These are phyloP conservation scores for Penicillium dipodomyicola DNA, from an alignment of 495 filamentous ascomycete species.

Conservation along the genomic window DNA sequence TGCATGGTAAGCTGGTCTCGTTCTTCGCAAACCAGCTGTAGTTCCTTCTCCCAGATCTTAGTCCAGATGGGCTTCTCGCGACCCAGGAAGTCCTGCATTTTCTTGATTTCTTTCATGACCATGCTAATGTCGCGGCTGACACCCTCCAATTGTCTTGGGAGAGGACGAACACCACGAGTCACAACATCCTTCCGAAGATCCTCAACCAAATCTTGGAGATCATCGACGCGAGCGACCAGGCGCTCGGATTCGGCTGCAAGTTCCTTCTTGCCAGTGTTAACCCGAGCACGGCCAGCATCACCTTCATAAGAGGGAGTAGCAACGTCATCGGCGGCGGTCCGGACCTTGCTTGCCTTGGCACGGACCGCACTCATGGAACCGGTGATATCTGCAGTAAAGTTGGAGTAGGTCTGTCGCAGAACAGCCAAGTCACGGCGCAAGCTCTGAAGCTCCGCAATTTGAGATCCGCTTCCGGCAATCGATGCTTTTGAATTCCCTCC, in stretches of 20 bases:
- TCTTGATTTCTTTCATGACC: slow-evolving; percentile 84
- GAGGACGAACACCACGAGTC: slow-evolving; percentile 82
- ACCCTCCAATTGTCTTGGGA: slow-evolving; percentile 84
- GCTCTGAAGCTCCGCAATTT: slow-evolving; percentile 73
- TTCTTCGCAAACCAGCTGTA: slow-evolving; percentile 91
- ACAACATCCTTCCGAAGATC: slow-evolving; percentile 98
- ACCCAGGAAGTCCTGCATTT: slow-evolving; percentile 88
- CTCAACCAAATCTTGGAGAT: slow-evolving; percentile 93
- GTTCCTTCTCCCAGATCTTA: slow-evolving; percentile 96
- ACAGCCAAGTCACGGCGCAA: slow-evolving; percentile 90
- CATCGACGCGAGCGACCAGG: slow-evolving; percentile 86
- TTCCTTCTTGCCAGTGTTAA: slow-evolving; percentile 78
- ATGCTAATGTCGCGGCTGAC: slow-evolving; percentile 82
- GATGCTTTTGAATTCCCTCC: slow-evolving; percentile 20
- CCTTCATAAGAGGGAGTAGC: slow-evolving; percentile 62
- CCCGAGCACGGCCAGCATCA: slow-evolving; percentile 75
- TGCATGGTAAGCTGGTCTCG: slow-evolving; percentile 90
- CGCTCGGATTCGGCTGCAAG: slow-evolving; percentile 81
- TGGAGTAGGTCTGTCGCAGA: slow-evolving; percentile 87
- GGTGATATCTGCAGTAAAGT: slow-evolving; percentile 83
- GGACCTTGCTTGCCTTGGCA: slow-evolving; percentile 75
- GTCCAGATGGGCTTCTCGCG: slow-evolving; percentile 94
- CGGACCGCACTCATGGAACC: slow-evolving; percentile 80
- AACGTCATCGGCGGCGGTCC: slow-evolving; percentile 66
- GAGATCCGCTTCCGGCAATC: slow-evolving; percentile 44